Evolutionary conservation across 2,329 filamentous ascomycete genomes (phyloP).

Genomic region (Pseudogymnoascus sp.): DNA sequence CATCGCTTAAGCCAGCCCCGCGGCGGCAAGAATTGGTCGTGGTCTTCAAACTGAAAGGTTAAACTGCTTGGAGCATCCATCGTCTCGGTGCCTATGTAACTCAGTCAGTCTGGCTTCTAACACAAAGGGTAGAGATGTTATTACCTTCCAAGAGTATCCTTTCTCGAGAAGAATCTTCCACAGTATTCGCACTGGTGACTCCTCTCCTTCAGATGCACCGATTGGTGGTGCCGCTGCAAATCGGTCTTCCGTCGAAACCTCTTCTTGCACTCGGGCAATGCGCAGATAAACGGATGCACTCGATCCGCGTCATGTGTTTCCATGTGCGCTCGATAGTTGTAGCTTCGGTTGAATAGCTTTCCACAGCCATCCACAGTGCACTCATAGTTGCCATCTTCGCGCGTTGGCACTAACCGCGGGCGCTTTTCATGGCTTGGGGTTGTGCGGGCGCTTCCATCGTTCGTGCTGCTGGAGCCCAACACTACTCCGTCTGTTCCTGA

Average conservation of each 20-base stretch:
- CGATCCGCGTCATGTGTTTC: conserved; percentile 72
- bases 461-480: neutral
- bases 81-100: conserved; percentile 58
- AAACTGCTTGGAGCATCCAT: conserved; percentile 64
- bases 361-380: conserved; percentile 64
- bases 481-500: neutral
- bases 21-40: neutral
- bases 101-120: conserved; percentile 6
- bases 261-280: conserved; percentile 56
- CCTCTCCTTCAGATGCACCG: conserved; percentile 65
- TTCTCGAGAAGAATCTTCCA: conserved; percentile 63
- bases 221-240: conserved; percentile 53
- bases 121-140: conserved; percentile 19
- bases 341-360: conserved; percentile 71
- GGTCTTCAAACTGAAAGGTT: conserved; percentile 14
- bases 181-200: conserved; percentile 66
- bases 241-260: conserved; percentile 79
- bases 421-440: neutral
- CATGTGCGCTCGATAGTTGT: conserved; percentile 82
- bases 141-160: conserved; percentile 75
- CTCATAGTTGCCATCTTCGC: conserved; percentile 2
- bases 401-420: neutral
- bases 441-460: neutral
- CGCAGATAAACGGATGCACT: conserved; percentile 63
- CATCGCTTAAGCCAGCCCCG: neutral